Percentiles rank a stretch among this genome's conserved stretches.
phyloP scores from a whole-genome alignment of 2,329 filamentous ascomycete genomes.

The Diaporthe sp. region DNA sequence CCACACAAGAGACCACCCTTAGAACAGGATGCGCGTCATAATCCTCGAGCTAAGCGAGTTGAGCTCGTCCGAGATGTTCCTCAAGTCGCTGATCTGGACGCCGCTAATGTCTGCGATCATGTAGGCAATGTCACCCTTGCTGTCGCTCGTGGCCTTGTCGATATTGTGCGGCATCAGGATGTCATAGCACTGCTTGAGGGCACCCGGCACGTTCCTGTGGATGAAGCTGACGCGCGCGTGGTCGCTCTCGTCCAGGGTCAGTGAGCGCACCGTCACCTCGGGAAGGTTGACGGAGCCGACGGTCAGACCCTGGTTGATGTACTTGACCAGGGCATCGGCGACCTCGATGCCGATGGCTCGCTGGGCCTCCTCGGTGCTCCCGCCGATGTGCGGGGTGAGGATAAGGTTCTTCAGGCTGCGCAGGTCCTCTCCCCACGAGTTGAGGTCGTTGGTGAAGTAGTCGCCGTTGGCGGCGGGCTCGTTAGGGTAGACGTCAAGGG shows the following conservation, averaged over 20 bases:
- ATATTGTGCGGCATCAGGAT: conserved; percentile 96
- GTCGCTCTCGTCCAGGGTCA: conserved; percentile 90
- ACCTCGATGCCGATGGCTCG: conserved; percentile 96
- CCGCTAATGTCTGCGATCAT: conserved; percentile 97
- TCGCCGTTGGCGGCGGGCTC: conserved; percentile 95
- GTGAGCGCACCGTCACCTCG: conserved; percentile 90
- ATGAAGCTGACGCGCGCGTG: conserved; percentile 96
- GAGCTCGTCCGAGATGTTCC: conserved; percentile 85
- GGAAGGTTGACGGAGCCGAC: conserved; percentile 95
- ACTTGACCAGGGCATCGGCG: conserved; percentile 86
- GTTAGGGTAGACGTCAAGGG: conserved; percentile 95
- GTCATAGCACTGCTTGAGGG: conserved; percentile 94
- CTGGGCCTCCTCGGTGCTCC: conserved; percentile 97
- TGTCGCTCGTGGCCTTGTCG: conserved; percentile 98
- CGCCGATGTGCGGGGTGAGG: conserved; percentile 95
- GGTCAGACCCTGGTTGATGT: conserved; percentile 96
- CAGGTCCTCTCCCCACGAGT: conserved; percentile 88
- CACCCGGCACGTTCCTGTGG: conserved; percentile 96
- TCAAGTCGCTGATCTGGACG: conserved; percentile 85
- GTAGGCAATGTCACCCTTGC: conserved; percentile 93
- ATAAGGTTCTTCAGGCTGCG: conserved; percentile 91
- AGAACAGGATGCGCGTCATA: conserved; percentile 44
- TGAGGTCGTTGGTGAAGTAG: conserved; percentile 90
- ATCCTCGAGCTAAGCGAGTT: conserved; percentile 83
- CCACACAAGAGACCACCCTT: not conserved